Conservation (phyloP, 345 rosid species). For the Fremontodendron californicum region DNA sequence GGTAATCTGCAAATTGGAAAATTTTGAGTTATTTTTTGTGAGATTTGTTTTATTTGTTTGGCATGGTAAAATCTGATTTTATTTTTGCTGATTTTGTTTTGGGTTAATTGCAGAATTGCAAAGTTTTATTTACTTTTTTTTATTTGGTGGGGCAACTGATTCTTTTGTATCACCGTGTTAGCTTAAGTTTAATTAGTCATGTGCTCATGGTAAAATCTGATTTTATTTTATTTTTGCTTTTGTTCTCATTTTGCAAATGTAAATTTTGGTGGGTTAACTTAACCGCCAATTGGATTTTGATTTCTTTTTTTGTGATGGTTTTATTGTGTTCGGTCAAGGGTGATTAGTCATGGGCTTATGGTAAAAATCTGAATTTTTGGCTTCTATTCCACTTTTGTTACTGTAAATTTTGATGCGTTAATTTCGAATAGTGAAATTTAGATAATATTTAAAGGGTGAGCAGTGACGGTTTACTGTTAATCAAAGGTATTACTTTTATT, state of each 20-base stretch:
- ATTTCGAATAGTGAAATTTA: neutral
- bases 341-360: neutral
- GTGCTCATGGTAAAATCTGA: neutral
- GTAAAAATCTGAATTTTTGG: neutral
- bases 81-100: neutral
- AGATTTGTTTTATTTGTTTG: neutral
- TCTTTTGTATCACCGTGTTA: neutral
- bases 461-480: slow-evolving; percentile 7
- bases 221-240: no score
- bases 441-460: neutral
- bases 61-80: neutral
- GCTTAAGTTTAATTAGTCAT: neutral
- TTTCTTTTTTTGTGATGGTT: neutral
- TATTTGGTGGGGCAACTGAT: neutral
- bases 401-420: neutral
- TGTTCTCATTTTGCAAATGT: neutral
- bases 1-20: neutral
- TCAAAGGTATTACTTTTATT: neutral
- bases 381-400: neutral
- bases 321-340: neutral
- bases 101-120: neutral
- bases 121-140: neutral
- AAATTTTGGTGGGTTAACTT: neutral
- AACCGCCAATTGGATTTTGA: neutral
- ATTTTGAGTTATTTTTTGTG: neutral